phyloP scores from a whole-genome alignment of 106 monocot species.

The Dendrobium chrysotoxum region DNA sequence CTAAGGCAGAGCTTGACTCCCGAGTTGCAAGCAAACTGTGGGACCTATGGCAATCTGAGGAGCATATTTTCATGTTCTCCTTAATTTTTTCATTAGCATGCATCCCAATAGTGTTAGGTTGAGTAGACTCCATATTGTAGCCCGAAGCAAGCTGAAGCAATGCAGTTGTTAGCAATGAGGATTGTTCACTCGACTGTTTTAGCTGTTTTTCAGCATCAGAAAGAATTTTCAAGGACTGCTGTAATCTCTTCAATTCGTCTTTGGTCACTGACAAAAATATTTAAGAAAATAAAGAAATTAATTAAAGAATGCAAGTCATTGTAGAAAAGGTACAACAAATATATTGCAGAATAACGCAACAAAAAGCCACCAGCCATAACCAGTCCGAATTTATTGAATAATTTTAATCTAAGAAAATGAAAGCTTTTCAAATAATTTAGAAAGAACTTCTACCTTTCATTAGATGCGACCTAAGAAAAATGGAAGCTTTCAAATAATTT shows the following conservation, averaged over 20 bases:
- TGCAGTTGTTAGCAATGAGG: conserved; percentile 76
- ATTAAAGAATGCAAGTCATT: neutral
- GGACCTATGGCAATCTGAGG: conserved; percentile 13
- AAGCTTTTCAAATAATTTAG: no score
- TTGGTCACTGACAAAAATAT: conserved; percentile 47
- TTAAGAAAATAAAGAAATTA: conserved; percentile 3
- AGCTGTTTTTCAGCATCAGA: conserved; percentile 91
- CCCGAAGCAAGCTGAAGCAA: conserved; percentile 75
- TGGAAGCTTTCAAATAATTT: no score
- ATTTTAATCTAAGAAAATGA: no score
- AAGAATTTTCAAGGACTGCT: conserved; percentile 76
- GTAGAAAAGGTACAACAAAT: neutral
- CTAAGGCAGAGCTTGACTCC: neutral
- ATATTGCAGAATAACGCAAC: no score
- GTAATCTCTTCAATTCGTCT: conserved; percentile 66
- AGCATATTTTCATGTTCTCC: neutral
- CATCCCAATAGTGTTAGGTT: conserved; percentile 33
- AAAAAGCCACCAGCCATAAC: no score
- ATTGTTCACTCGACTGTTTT: conserved; percentile 64
- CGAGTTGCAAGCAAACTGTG: neutral
- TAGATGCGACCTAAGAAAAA: no score
- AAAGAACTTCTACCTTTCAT: no score
- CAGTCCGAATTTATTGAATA: no score
- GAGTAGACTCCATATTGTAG: conserved; percentile 30
- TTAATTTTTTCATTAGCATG: conserved; percentile 19